phyloP scores from a whole-genome alignment of 306 rosid genomes.

The Cucumis hystrix region DNA sequence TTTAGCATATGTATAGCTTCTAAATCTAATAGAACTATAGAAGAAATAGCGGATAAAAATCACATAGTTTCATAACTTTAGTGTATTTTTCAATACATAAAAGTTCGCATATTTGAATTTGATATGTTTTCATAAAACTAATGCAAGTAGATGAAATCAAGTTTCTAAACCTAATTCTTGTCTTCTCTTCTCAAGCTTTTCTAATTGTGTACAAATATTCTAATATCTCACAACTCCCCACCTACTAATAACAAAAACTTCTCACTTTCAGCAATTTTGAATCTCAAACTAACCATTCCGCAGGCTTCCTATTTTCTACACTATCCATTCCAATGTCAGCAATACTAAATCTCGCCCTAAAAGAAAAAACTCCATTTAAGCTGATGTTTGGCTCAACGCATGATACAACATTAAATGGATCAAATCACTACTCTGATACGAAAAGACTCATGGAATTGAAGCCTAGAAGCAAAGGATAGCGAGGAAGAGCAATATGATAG shows the following conservation, averaged over 20 bases:
- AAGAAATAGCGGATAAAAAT: no score
- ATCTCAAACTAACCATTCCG: not conserved
- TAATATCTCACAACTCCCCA: not conserved
- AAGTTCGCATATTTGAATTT: not conserved
- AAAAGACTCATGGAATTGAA: not conserved
- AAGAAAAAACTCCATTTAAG: not conserved
- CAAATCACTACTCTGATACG: not conserved
- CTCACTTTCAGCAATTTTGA: not conserved
- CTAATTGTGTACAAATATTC: not conserved
- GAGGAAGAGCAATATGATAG: not conserved
- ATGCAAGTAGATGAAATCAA: not conserved
- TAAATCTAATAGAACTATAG: no score
- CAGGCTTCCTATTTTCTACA: not conserved
- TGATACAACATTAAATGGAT: not conserved
- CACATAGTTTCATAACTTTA: no score
- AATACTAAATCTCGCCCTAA: not conserved
- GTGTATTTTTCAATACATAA: no score
- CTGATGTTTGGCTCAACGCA: not conserved
- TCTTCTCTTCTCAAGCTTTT: not conserved
- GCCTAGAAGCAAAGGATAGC: not conserved
- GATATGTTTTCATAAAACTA: not conserved
- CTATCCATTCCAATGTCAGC: not conserved
- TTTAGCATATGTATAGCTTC: no score
- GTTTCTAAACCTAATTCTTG: not conserved
- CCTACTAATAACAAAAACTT: not conserved